Evolutionary conservation across 2,329 filamentous ascomycete species (phyloP).

Genomic region (Colletotrichum noveboracense): DNA sequence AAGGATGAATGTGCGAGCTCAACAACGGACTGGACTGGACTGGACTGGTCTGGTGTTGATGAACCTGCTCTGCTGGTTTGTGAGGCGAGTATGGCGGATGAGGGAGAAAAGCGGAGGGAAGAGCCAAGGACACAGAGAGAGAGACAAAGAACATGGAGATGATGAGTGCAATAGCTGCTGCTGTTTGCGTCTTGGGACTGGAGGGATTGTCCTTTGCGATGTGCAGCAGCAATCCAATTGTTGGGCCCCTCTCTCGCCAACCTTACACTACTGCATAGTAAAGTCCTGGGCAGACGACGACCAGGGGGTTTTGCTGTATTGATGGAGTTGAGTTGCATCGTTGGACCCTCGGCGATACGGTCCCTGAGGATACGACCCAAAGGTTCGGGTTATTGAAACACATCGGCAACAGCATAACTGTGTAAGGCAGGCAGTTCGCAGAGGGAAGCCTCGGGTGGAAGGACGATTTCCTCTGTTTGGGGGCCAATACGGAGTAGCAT

Average conservation of each 20-base stretch:
- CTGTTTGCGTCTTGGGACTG: not conserved
- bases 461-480: not conserved
- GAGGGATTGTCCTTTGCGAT: not conserved
- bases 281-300: not conserved
- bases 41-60: not conserved
- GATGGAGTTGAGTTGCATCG: not conserved
- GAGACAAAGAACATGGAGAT: not conserved
- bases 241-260: not conserved
- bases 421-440: not conserved
- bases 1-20: not conserved
- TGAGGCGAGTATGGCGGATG: not conserved
- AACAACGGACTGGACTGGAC: not conserved
- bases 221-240: not conserved
- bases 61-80: not conserved
- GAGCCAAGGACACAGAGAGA: not conserved
- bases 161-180: not conserved
- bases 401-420: not conserved
- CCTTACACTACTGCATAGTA: too few species aligned
- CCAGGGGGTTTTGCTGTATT: not conserved
- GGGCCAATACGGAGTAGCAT: not conserved
- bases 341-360: not conserved
- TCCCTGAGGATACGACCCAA: conserved; percentile 10
- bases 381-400: not conserved
- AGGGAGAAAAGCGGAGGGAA: not conserved
- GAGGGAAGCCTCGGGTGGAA: not conserved